Conservation (phyloP, 1,284 basidiomycete species). For the Trichosporon faecale region DNA sequence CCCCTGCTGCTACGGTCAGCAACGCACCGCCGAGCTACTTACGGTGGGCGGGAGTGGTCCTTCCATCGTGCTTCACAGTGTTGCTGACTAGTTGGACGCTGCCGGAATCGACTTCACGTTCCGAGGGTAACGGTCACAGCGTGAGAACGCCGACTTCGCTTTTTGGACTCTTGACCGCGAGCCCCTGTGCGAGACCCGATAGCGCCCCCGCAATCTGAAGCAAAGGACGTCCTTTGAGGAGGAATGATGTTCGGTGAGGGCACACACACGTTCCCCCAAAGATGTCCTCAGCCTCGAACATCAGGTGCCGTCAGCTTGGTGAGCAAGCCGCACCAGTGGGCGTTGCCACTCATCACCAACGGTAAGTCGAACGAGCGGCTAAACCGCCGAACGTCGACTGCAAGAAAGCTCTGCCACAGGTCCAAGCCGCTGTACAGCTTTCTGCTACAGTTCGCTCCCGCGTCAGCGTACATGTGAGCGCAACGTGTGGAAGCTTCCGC, state of each 20-base stretch:
- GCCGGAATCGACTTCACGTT: background rate
- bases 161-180: background rate
- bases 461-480: too few relatives aligned
- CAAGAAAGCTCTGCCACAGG: too few relatives aligned
- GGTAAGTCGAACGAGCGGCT: too few relatives aligned
- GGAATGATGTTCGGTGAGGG: background rate
- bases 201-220: background rate
- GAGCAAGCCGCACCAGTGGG: too few relatives aligned
- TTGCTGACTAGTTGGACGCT: background rate
- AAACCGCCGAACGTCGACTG: too few relatives aligned
- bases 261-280: background rate
- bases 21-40: background rate
- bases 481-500: too few relatives aligned
- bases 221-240: background rate
- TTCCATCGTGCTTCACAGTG: background rate
- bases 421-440: too few relatives aligned
- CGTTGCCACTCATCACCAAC: too few relatives aligned
- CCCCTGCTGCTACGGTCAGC: background rate
- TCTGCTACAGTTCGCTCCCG: too few relatives aligned
- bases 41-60: background rate
- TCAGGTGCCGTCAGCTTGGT: too few relatives aligned
- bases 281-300: too few relatives aligned
- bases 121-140: background rate
- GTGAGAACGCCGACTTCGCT: background rate
- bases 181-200: background rate